Base-by-base conservation (phyloP, 2,329 filamentous ascomycete species). In the Aspergillus novofumigatus region DNA sequence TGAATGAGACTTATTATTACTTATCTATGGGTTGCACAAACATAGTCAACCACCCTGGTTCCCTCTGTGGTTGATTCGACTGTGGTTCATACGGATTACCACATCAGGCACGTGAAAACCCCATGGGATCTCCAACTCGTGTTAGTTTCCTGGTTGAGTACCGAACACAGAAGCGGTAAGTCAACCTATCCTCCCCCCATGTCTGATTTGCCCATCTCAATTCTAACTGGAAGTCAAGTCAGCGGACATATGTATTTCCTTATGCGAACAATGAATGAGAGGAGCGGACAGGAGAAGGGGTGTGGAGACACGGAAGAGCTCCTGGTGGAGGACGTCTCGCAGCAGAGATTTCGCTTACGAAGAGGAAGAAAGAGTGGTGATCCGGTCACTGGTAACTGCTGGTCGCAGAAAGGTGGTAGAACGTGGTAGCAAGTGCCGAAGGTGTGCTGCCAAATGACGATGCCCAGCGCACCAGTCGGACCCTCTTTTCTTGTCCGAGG, bases 41-140 rank as follows among this genome's bases (percentile, higher is more conserved):
- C 8, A 44, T 4, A 20, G 9, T 23, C 41, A 21, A 44, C 32
- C 32, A 38, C 6, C 4, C 17, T 38, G 14, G 14, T 14, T 38
- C 5, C 6, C 6, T 17, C 5, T 7, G 32, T 17, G 14, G 32
- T 44, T 21, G 8, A 10, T 20, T 44, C 41, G 10, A 47, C 14
- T 26, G 9, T 26, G 21, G 44, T 47, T 47, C n/a, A 10, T 26
- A 5, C 14, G 28, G 26, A 52, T 47, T 51, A 55, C 26, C 47
- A 26, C 44, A 47, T 26, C 44, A 47, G 23, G 44, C 50, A 58
- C 50, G 20, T 29, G 47, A 32, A 53, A 51, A 44, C 54, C 50
- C 50, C 54, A 23, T 58, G 53, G 55, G 55, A 54, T 38, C 32
- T 41, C 28, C 49, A 28, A 29, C 50, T 53, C 57, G 53, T 51